These are phyloP conservation scores for Thalassiosira hispida DNA, from an alignment of 352 stramenopile genomes.

Conservation along the genomic window DNA sequence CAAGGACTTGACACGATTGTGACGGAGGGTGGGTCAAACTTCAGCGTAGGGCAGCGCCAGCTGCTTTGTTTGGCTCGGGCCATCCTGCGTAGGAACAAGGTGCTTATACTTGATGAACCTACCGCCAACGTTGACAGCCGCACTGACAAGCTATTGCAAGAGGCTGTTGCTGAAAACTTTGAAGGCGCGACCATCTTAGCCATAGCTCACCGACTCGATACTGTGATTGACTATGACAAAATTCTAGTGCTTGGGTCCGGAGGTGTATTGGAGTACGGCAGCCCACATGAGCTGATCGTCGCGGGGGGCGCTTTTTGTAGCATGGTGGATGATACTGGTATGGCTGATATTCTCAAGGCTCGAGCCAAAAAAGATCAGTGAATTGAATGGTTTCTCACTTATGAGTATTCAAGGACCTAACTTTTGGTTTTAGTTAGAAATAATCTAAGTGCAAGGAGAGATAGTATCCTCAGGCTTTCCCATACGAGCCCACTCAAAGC, in stretches of 20 bases:
- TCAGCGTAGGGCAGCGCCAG: slow-evolving; percentile 92
- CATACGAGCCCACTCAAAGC: too few relatives aligned
- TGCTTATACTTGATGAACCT: slow-evolving; percentile 98
- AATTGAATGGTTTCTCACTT: too few relatives aligned
- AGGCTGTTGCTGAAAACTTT: slow-evolving; percentile 79
- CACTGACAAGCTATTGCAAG: slow-evolving; percentile 81
- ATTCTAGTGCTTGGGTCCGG: slow-evolving; percentile 83
- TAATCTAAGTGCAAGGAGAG: too few relatives aligned
- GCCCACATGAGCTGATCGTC: slow-evolving; percentile 67
- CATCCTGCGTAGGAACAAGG: slow-evolving; percentile 89
- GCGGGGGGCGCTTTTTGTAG: slow-evolving; percentile 61
- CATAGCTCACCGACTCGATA: slow-evolving; percentile 85
- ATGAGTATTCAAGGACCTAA: too few relatives aligned
- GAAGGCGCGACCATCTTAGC: slow-evolving; percentile 82
- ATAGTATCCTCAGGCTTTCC: too few relatives aligned
- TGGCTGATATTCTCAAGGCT: slow-evolving; percentile 39
- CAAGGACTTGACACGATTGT: slow-evolving; percentile 88
- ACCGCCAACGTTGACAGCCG: slow-evolving; percentile 68
- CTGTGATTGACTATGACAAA: slow-evolving; percentile 74
- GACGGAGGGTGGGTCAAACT: slow-evolving; percentile 90
- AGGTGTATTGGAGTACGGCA: slow-evolving; percentile 81
- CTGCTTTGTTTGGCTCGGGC: slow-evolving; percentile 94
- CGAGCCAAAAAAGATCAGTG: slow-evolving; percentile 18
- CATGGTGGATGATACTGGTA: slow-evolving; percentile 79
- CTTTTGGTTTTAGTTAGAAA: too few relatives aligned